Evolutionary conservation across 106 monocot species (phyloP).

Genomic region (Dendrobium officinale): DNA sequence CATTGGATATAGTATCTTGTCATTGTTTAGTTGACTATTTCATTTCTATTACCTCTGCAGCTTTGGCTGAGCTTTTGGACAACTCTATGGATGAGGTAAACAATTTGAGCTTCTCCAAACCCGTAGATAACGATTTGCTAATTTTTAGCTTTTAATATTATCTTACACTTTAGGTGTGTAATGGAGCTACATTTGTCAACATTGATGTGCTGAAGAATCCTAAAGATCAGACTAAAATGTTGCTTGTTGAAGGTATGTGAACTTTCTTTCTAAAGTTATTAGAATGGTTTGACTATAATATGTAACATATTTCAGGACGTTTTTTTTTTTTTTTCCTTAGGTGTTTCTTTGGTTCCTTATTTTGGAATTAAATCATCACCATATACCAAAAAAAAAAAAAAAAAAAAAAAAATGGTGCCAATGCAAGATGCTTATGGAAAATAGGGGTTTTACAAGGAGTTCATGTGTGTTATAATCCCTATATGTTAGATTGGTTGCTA

Average conservation of each 20-base stretch:
- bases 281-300: background rate
- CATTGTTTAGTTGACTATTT: background rate
- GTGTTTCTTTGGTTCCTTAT: background rate
- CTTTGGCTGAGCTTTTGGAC: constrained; percentile 92
- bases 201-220: constrained; percentile 61
- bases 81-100: constrained; percentile 82
- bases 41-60: constrained; percentile 22
- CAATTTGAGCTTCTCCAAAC: background rate
- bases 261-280: background rate
- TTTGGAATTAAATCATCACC: background rate
- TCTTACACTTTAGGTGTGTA: constrained; percentile 36
- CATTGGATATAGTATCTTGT: background rate
- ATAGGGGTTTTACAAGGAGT: too few species aligned
- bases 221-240: constrained; percentile 62
- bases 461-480: too few species aligned
- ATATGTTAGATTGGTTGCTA: too few species aligned
- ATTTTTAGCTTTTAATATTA: background rate
- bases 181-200: constrained; percentile 91
- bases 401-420: too few species aligned
- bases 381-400: too few species aligned
- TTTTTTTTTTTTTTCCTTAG: background rate
- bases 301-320: background rate
- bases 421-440: too few species aligned
- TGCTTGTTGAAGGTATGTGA: constrained; percentile 69
- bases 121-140: background rate